Evolutionary conservation across 805 yeast genomes (phyloP).

Genomic region (Teunomyces atbi): DNA sequence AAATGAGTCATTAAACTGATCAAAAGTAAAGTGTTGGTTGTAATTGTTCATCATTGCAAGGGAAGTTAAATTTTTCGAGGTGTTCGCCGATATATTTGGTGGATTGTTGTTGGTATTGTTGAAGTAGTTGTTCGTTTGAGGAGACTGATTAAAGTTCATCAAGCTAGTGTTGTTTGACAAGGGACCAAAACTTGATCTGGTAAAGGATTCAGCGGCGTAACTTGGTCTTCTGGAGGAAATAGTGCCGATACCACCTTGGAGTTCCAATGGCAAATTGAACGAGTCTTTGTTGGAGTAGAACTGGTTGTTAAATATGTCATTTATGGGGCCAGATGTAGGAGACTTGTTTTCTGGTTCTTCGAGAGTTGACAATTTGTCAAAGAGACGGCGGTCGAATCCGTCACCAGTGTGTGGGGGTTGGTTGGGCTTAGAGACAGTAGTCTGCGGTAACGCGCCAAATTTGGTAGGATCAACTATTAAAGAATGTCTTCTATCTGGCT

Average conservation of each 20-base stretch:
- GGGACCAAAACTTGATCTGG: constrained; percentile 28
- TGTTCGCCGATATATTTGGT: constrained; percentile 1
- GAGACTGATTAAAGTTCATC: not conserved
- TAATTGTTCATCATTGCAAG: constrained; percentile 30
- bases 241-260: constrained; percentile 63
- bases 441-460: constrained; percentile 3
- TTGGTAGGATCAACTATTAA: not conserved
- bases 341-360: constrained; percentile 14
- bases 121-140: not conserved
- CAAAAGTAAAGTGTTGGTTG: constrained; percentile 19
- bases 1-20: constrained; percentile 31
- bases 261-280: constrained; percentile 53
- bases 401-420: constrained; percentile 3
- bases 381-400: constrained; percentile 22
- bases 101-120: not conserved
- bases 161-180: constrained; percentile 7
- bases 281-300: constrained; percentile 21
- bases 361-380: constrained; percentile 21
- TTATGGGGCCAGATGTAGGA: constrained; percentile 9
- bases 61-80: constrained; percentile 21
- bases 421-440: not conserved
- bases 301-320: constrained; percentile 7
- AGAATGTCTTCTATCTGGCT: not conserved
- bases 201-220: constrained; percentile 65
- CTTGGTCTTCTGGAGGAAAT: constrained; percentile 71